Evolutionary conservation across 2,329 filamentous ascomycete species (phyloP), one percentile per base, ranked within the genome.

Genomic region (Colletotrichum sp.): DNA sequence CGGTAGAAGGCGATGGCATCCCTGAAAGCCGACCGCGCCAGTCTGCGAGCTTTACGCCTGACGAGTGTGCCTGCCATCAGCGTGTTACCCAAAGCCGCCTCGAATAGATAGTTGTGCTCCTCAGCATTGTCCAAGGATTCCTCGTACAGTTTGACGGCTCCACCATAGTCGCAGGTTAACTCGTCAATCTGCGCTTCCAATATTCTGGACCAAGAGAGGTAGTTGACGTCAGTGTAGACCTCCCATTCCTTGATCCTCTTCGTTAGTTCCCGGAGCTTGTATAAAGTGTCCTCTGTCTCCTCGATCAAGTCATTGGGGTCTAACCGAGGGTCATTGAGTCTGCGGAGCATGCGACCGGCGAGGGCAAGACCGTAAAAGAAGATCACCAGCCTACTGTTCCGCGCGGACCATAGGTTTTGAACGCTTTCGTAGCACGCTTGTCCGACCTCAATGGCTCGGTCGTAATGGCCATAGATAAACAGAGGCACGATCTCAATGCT

Each of bases 31-130:
- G 92, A 90, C 69, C 93, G 90, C 30, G 94, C 94, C 44, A 93
- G 93, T 76, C 94, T 87, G 52, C 91, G 88, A 5, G 93, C 92
- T 15, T 90, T 90, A 77, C 90, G 88, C 16, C 94, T 88, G 69
- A 94, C 87, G 77, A 95, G 91, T 81, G 92, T 93, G 12, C 93
- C 93, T 3, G 92, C 94, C 86, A 96, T 93, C 34, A 96, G 86
- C 81, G 95, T 94, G 80, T 94, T 93, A 19, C 92, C 91, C 3
- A 95, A 87, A 0, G 93, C 94, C 82, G 96, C 93, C 76, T 96
- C 94, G 66, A 95, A 90, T 4, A 90, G 80, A 77, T 94, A 93
- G 59, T 89, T 88, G 79, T 95, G 89, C 71, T 94, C 88, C 25
- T 94, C 88, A 15, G 93, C 91, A 80, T 96, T 94, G 79, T 96